These are phyloP conservation scores for Agrocybe pediades DNA, from an alignment of 768 basidiomycete species.

Conservation along the genomic window DNA sequence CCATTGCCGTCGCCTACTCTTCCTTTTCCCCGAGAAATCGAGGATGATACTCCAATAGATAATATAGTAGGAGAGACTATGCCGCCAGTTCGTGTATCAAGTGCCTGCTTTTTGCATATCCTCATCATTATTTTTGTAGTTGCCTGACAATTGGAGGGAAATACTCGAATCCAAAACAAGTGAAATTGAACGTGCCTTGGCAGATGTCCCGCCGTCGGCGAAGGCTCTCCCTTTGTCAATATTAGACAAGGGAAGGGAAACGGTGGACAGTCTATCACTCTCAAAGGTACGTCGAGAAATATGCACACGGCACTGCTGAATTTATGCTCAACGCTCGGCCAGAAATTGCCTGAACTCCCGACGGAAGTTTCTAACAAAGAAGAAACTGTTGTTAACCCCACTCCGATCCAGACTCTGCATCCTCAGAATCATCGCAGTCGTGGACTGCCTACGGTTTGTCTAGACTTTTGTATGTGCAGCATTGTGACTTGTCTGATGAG, in stretches of 20 bases:
- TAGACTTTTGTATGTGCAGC: not conserved
- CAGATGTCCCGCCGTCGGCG: not conserved
- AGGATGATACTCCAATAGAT: not conserved
- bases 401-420: slow-evolving; percentile 4
- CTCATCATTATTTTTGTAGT: slow-evolving; percentile 14
- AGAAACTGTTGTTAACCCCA: slow-evolving; percentile 6
- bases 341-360: not conserved
- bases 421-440: slow-evolving; percentile 5
- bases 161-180: slow-evolving; percentile 23
- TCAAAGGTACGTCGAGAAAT: not conserved
- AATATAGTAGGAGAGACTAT: slow-evolving; percentile 9
- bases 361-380: not conserved
- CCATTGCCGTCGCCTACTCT: slow-evolving; percentile 48
- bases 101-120: not conserved
- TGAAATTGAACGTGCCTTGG: not conserved
- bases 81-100: slow-evolving; percentile 15
- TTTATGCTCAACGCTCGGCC: not conserved
- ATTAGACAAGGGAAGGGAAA: not conserved
- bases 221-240: not conserved
- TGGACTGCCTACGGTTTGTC: slow-evolving; percentile 16
- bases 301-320: too few relatives aligned
- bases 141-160: slow-evolving; percentile 37
- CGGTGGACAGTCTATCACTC: not conserved
- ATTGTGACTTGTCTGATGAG: not conserved
- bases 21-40: slow-evolving; percentile 8